A percentile compares a stretch with the other conserved stretches of the same genome.
phyloP scores from a whole-genome alignment of 192 early-diverging fungal species.

The Podila epicladia region DNA sequence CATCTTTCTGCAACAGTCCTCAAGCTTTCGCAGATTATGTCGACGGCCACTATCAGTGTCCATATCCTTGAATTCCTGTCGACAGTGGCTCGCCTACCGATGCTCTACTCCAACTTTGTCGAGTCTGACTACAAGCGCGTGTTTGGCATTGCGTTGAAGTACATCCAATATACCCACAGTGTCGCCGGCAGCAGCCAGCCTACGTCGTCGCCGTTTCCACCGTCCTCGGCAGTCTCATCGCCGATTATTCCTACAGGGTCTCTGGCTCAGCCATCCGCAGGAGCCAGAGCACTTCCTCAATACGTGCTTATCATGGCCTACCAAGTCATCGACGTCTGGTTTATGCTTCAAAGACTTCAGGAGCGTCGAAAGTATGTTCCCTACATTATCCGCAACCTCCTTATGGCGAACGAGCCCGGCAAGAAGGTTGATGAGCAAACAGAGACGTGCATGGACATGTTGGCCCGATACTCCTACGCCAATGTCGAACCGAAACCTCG shows the following conservation, averaged over 20 bases:
- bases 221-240: constrained; percentile 30
- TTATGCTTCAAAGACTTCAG: constrained; percentile 76
- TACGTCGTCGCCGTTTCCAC: constrained; percentile 13
- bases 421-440: constrained; percentile 83
- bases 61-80: constrained; percentile 94
- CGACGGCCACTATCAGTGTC: constrained; percentile 78
- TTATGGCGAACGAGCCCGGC: constrained; percentile 67
- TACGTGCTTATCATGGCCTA: constrained; percentile 94
- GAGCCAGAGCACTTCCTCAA: constrained; percentile 67
- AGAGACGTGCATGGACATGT: constrained; percentile 94
- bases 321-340: constrained; percentile 92
- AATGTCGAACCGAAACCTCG: constrained; percentile 73
- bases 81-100: constrained; percentile 81
- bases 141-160: constrained; percentile 92
- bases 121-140: constrained; percentile 84
- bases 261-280: constrained; percentile 8
- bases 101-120: constrained; percentile 82
- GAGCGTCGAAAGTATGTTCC: constrained; percentile 85
- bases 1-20: constrained; percentile 73
- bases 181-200: constrained; percentile 23
- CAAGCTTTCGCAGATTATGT: constrained; percentile 86
- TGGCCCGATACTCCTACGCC: constrained; percentile 84
- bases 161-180: constrained; percentile 73
- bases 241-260: constrained; percentile 5
- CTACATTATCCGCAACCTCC: constrained; percentile 79